Evolutionary conservation across 768 basidiomycete species (phyloP), one percentile per base, ranked within the genome.

Genomic region (Gloeostereum incarnatum): DNA sequence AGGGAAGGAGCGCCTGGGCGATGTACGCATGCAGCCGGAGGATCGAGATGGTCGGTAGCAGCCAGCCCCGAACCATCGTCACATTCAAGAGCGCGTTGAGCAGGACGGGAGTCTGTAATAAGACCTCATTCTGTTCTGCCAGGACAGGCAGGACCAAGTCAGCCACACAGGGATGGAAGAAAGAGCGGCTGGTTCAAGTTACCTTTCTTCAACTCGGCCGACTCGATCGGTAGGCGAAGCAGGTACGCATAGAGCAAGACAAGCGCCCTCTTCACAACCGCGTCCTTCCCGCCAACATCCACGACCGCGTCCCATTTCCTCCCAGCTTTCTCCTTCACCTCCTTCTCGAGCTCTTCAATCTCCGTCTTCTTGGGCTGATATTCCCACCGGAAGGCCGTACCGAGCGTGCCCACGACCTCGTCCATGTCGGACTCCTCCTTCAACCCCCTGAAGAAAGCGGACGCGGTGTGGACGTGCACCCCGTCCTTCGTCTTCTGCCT

Each of bases 401-500:
- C 75, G 14, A 98, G 64, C 3, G 82, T 70, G 14, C 73, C 71
- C 41, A 96, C 56, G 8, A 94, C 66, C 32, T 88, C 81, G 21
- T 73, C 66, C 46, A 89, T 73, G 1, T 68, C 69, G 6, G 84
- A 80, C 18, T 82, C 78, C 52, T 99, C 94, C 20, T 70, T 75
- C n/a, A 97, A 49, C 3, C 71, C 65, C 54, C 84, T 88, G 79
- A 96, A 99, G 65, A 91, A 91, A 0, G 71, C 65, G 21, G 89
- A 78, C 2, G 94, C 94, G 0, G 90, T 87, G 27, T 65, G 66
- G 17, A 81, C 76, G 43, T 88, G 66, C 40, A 96, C 71, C 29
- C 91, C 90, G 46, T 99, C 96, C 58, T 96, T 93, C 11, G 96
- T 99, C 58, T 75, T 81, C 46, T 78, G 69, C 40, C 86, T 72